Percentiles rank a stretch among this genome's conserved stretches.
Conservation (phyloP, 208 protist species). For the Angomonas ambiguus region DNA sequence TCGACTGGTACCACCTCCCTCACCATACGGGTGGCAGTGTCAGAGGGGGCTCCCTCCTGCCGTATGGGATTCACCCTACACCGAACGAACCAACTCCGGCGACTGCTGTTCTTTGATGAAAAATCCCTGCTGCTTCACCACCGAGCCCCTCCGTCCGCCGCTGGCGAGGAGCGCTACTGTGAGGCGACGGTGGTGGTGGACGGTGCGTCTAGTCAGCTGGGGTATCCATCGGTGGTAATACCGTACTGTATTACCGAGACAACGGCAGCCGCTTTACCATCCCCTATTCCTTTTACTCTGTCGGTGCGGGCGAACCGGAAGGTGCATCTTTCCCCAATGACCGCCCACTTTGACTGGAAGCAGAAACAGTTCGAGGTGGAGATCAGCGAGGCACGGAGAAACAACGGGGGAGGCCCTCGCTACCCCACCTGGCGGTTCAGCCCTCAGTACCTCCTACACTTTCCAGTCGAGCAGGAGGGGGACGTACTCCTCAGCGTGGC, state of each 20-base stretch:
- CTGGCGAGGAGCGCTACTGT: too few relatives aligned
- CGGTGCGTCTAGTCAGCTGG: conserved; percentile 65
- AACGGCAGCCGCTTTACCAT: neutral
- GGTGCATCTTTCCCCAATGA: conserved; percentile 50
- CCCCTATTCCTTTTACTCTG: conserved; percentile 36
- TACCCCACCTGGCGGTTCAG: conserved; percentile 87
- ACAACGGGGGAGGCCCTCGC: conserved; percentile 56
- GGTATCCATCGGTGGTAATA: conserved; percentile 86
- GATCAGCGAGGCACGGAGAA: conserved; percentile 44
- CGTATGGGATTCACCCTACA: conserved; percentile 79
- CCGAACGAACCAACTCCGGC: conserved; percentile 37
- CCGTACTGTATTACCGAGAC: conserved; percentile 28
- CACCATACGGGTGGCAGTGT: conserved; percentile 40
- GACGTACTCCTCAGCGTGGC: conserved; percentile 18
- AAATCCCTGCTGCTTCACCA: conserved; percentile 37
- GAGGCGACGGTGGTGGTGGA: conserved; percentile 31
- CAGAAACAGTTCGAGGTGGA: conserved; percentile 24
- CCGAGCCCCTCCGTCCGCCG: conserved; percentile 12
- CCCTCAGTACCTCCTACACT: conserved; percentile 68
- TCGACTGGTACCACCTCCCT: conserved; percentile 60
- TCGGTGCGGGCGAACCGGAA: conserved; percentile 53
- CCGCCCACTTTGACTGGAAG: conserved; percentile 71
- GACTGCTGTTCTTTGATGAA: conserved; percentile 67
- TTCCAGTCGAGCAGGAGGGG: conserved; percentile 69
- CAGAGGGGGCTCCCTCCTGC: conserved; percentile 6